Conservation (phyloP, 2,329 filamentous ascomycete species). For the Sporothrix curviconia region DNA sequence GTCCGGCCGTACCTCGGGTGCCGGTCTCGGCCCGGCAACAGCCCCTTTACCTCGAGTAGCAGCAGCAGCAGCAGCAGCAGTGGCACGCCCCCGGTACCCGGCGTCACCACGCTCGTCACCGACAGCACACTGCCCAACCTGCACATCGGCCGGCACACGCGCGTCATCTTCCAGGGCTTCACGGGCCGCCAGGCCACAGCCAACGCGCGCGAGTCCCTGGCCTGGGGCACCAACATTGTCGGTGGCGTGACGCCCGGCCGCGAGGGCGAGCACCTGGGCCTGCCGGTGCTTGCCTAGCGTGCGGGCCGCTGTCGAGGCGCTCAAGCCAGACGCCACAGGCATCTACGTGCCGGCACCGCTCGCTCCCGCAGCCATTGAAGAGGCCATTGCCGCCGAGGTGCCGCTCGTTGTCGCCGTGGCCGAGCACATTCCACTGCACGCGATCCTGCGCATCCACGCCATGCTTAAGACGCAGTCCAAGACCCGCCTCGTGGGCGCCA, state of each 20-base stretch:
- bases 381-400: slow-evolving; percentile 73
- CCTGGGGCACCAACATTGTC: slow-evolving; percentile 74
- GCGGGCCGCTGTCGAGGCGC: slow-evolving; percentile 57
- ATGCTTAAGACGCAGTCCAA: slow-evolving; percentile 65
- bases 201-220: slow-evolving; percentile 69
- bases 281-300: slow-evolving; percentile 67
- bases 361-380: slow-evolving; percentile 66
- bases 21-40: not conserved
- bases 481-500: slow-evolving; percentile 70
- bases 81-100: no score
- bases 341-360: slow-evolving; percentile 75
- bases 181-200: slow-evolving; percentile 55
- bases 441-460: slow-evolving; percentile 64
- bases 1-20: not conserved
- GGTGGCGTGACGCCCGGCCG: slow-evolving; percentile 65
- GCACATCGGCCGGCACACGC: slow-evolving; percentile 33
- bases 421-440: slow-evolving; percentile 72
- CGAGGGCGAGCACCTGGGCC: slow-evolving; percentile 50
- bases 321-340: slow-evolving; percentile 70
- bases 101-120: slow-evolving; percentile 21
- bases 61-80: no score
- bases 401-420: slow-evolving; percentile 72
- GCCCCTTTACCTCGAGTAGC: not conserved
- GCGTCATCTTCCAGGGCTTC: slow-evolving; percentile 38
- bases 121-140: slow-evolving; percentile 31